A percentile compares a stretch with the other conserved stretches of the same genome.
phyloP scores from a whole-genome alignment of 768 basidiomycete species.

The Chalciporus sphaerocephalus region DNA sequence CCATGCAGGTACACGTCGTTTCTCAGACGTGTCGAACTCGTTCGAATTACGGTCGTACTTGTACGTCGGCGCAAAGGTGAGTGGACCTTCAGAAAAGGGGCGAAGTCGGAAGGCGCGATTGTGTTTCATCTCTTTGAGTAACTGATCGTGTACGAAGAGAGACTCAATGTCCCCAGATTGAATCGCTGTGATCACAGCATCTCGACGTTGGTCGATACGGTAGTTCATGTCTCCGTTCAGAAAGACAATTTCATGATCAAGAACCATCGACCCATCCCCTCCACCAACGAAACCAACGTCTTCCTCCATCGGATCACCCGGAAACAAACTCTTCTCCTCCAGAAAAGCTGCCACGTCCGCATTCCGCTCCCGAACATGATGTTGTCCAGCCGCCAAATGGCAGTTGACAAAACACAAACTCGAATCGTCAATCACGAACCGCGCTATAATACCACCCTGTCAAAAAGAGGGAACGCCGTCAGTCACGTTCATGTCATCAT shows the following conservation, averaged over 20 bases:
- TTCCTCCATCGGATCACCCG: slow-evolving; percentile 46
- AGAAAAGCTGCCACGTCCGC: slow-evolving; percentile 83
- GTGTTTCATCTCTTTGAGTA: slow-evolving; percentile 80
- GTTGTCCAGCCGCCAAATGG: slow-evolving; percentile 94
- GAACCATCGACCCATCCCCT: slow-evolving; percentile 86
- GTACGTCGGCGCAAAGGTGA: slow-evolving; percentile 88
- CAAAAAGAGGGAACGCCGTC: neutral
- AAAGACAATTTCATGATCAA: slow-evolving; percentile 94
- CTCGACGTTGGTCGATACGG: slow-evolving; percentile 90
- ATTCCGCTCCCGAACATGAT: slow-evolving; percentile 75
- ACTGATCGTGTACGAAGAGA: slow-evolving; percentile 79
- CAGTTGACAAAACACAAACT: slow-evolving; percentile 95
- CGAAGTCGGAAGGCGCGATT: slow-evolving; percentile 88
- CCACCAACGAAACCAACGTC: slow-evolving; percentile 76
- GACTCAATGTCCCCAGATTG: slow-evolving; percentile 58
- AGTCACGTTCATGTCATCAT: slow-evolving; percentile 2
- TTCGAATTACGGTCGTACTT: slow-evolving; percentile 82
- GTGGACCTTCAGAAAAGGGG: slow-evolving; percentile 74
- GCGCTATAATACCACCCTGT: slow-evolving; percentile 89
- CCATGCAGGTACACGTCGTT: slow-evolving; percentile 89
- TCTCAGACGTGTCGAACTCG: slow-evolving; percentile 86
- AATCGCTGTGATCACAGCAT: slow-evolving; percentile 69
- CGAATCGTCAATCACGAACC: slow-evolving; percentile 87
- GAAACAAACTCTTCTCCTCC: slow-evolving; percentile 73
- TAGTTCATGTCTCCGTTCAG: slow-evolving; percentile 95